Percentiles rank a stretch among this genome's conserved stretches.
Conservation (phyloP, 2,329 filamentous ascomycete species). For the Ceratocystis smalleyi region DNA sequence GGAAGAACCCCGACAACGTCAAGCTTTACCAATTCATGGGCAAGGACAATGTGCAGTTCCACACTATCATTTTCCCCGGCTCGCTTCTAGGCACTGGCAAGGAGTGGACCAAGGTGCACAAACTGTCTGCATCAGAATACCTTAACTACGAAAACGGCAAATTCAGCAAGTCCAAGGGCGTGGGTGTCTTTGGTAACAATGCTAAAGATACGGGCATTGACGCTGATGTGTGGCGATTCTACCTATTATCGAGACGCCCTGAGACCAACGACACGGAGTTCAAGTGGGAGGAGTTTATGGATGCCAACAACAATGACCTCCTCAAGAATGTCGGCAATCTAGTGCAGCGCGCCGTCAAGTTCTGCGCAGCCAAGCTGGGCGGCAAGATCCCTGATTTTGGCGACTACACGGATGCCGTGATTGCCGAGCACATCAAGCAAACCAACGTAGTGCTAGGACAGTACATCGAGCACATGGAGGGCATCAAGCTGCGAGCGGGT, state of each 20-base stretch:
- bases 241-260: conserved; percentile 69
- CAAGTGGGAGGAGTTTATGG: conserved; percentile 71
- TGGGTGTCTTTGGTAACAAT: conserved; percentile 84
- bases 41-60: conserved; percentile 55
- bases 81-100: conserved; percentile 72
- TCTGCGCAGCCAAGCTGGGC: conserved; percentile 60
- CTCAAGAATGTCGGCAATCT: conserved; percentile 61
- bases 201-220: conserved; percentile 74
- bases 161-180: conserved; percentile 78
- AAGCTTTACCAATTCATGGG: conserved; percentile 90
- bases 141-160: conserved; percentile 80
- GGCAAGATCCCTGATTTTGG: conserved; percentile 47
- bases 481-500: conserved; percentile 53
- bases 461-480: conserved; percentile 54
- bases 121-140: conserved; percentile 75
- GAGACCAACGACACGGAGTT: conserved; percentile 81
- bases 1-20: conserved; percentile 77
- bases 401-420: conserved; percentile 39
- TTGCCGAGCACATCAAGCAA: conserved; percentile 41
- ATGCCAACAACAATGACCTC: conserved; percentile 79
- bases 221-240: conserved; percentile 85
- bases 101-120: conserved; percentile 79
- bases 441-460: conserved; percentile 50
- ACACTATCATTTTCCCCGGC: conserved; percentile 65
- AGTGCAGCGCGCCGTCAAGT: conserved; percentile 59